Evolutionary conservation across 306 rosid species (phyloP), one percentile per base, ranked within the genome.

Genomic region (Bauhinia variegata): DNA sequence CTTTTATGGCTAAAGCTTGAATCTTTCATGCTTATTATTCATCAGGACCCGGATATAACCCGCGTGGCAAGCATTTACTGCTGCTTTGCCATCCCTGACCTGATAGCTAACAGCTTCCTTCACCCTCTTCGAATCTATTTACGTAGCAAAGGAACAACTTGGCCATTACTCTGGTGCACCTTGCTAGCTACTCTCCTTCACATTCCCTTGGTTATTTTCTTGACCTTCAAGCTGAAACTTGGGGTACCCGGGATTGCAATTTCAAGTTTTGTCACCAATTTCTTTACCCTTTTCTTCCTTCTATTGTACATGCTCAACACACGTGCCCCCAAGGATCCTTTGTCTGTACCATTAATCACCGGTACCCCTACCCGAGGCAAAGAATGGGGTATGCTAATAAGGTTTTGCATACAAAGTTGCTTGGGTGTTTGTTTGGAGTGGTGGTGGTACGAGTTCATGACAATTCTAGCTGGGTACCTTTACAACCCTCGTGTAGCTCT

Each of bases 401-500:
- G 80, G 38, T 67, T 87, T 6, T 76, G 88, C 0, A 63, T 85
- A 23, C 91, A 89, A 5, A 92, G 95, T 67, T 92, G 96, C 14
- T 67, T 89, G 6, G 95, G 77, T 1, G 96, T 92, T 16, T 92
- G 98, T 38, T 74, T 92, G 31, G 96, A 92, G 56, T 92, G 98
- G 98, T 92, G 98, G 98, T 92, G 96, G 89, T 86, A 86, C 48
- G 92, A 86, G 41, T 68, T 86, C 37, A 86, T 86, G 92, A 86
- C 87, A 5, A 81, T 86, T 18, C 70, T 84, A 11, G 79, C 92
- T 0, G 92, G 89, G 8, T 86, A 83, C 48, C 92, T 86, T 4
- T n/a, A 77, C 7, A 81, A 83, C 28, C 92, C 89, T 5, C 68
- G 68, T 2, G 82, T 79, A 1, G 81, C 87, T 4, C 68, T 86